Base-by-base conservation (phyloP, 805 yeast genomes). In the Sugiyamaella boreocaroliniensis region DNA sequence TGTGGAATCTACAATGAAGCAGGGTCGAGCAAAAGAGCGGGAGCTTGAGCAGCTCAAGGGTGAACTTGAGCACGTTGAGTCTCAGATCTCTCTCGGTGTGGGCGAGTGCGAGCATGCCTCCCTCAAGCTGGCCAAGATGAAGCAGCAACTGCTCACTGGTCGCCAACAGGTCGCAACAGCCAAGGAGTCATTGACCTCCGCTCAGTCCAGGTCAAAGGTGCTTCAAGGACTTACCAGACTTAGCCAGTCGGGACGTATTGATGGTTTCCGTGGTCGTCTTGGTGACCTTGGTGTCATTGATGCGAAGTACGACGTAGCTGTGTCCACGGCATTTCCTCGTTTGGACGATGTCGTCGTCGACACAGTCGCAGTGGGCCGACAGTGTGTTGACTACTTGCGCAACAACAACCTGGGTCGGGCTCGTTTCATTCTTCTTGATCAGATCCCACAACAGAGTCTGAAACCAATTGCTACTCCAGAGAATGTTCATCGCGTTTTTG, bases 271-370 rank as follows among this genome's bases (percentile, higher is more conserved):
- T 65, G 99, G 98, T 0, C 75, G 97, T 56, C 71, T 93, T 14
- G 99, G 99, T 15, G 95, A 89, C 60, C 71, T 93, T 45, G 99
- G 97, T n/a, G 76, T 78, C 1, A 93, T 93, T 57, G 96, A 89
- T 65, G 87, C 85, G 58, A 78, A 80, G 61, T 93, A 86, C 66
- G 98, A 95, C 68, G 79, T 89, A 49, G 99, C 99, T 0, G 81
- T 93, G 8, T 89, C 98, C 0, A 93, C 98, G 0, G 98, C 97
- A 0, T 89, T 93, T 58, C 89, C 95, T 1, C 83, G 90, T 8
- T 73, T 93, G 53, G 95, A 92, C 65, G 92, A 95, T 56, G 82
- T 89, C 76, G 98, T 93, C 15, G 98, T 93, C 2, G 97, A 89
- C 47, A 77, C 80, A 3, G 81, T 83, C 2, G 80, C 78, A 50